These are phyloP conservation scores for Solanum neorickii DNA, from an alignment of 257 asterid species.

Conservation along the genomic window DNA sequence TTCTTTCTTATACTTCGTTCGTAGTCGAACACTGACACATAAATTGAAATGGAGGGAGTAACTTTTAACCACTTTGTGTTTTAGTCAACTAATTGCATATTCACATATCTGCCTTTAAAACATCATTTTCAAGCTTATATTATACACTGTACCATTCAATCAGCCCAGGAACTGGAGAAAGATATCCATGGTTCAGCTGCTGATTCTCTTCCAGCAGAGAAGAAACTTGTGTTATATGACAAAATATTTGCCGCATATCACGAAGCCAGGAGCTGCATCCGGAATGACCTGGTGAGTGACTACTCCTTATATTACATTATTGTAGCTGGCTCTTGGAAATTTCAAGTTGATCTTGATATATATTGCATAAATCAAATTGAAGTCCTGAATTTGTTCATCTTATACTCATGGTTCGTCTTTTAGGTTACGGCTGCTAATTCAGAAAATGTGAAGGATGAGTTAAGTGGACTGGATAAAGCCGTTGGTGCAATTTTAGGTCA, in stretches of 20 bases:
- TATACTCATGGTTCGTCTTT: slow-evolving; percentile 10
- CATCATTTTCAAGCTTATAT: slow-evolving; percentile 12
- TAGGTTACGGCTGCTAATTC: slow-evolving; percentile 84
- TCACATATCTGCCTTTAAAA: neutral
- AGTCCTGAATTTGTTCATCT: neutral
- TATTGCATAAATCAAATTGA: neutral
- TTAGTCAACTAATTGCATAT: neutral
- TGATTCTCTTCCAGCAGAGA: slow-evolving; percentile 69
- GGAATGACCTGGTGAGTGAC: slow-evolving; percentile 70
- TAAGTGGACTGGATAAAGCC: slow-evolving; percentile 94
- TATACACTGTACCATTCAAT: slow-evolving; percentile 8
- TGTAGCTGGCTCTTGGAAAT: neutral
- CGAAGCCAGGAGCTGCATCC: slow-evolving; percentile 82
- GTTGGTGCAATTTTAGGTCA: slow-evolving; percentile 82
- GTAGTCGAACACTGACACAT: neutral
- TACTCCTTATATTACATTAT: neutral
- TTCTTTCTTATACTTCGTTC: neutral
- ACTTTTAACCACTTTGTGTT: neutral
- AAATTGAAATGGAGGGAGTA: neutral
- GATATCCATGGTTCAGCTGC: slow-evolving; percentile 72
- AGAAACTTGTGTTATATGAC: slow-evolving; percentile 67
- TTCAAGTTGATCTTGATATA: neutral
- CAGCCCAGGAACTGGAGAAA: slow-evolving; percentile 98
- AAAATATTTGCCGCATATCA: slow-evolving; percentile 85
- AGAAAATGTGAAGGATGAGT: slow-evolving; percentile 81